phyloP scores from a whole-genome alignment of 768 basidiomycete species.

The Tylopilus sp. region DNA sequence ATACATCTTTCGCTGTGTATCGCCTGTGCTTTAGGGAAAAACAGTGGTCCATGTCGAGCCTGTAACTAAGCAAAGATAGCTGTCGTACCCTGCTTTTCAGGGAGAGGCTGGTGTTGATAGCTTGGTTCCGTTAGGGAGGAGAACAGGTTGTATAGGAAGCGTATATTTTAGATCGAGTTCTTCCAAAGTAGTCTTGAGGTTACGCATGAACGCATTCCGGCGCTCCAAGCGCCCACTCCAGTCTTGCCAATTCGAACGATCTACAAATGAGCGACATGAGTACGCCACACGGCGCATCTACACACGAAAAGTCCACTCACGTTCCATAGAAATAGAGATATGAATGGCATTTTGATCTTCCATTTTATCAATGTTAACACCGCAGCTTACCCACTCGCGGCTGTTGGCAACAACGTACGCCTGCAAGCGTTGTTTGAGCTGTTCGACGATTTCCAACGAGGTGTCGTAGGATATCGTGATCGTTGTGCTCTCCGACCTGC shows the following conservation, averaged over 20 bases:
- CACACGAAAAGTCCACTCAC: conserved; percentile 39
- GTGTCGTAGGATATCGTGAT: conserved; percentile 67
- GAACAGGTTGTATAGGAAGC: conserved; percentile 69
- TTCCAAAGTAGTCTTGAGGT: conserved; percentile 66
- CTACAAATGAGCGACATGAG: conserved; percentile 32
- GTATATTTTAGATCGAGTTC: conserved; percentile 71
- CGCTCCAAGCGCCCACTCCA: conserved; percentile 80
- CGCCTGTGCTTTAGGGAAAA: neutral
- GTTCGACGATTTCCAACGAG: conserved; percentile 66
- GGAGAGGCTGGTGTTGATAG: neutral
- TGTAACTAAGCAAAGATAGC: neutral
- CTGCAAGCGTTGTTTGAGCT: conserved; percentile 55
- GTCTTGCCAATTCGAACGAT: conserved; percentile 83
- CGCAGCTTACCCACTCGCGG: conserved; percentile 68
- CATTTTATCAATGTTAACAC: conserved; percentile 75
- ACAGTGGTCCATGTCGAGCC: neutral
- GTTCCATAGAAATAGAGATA: conserved; percentile 68
- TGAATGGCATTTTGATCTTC: conserved; percentile 70
- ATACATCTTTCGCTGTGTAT: neutral
- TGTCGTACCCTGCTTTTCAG: neutral
- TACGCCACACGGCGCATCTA: neutral
- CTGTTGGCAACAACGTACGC: conserved; percentile 59
- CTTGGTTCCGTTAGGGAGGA: conserved; percentile 38
- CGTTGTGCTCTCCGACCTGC: conserved; percentile 65
- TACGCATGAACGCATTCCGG: conserved; percentile 71